Evolutionary conservation across 169 alveolate genomes (phyloP).

Genomic region (Plasmodium reichenowi): DNA sequence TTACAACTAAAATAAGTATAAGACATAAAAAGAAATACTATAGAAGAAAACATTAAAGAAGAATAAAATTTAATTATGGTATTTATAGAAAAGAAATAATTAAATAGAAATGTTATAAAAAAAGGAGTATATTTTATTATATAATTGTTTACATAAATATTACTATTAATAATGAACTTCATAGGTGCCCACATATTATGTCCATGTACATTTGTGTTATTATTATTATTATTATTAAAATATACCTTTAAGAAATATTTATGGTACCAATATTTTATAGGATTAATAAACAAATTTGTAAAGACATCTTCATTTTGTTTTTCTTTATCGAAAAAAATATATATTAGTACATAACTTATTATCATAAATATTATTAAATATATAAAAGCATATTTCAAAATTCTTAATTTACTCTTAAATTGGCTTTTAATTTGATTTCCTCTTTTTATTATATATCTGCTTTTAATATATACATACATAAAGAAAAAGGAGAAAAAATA

Average conservation of each 20-base stretch:
- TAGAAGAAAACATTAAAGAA: constrained; percentile 49
- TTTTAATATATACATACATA: constrained; percentile 60
- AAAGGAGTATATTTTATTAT: constrained; percentile 17
- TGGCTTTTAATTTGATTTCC: constrained; percentile 35
- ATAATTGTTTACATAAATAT: neutral
- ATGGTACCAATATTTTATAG: too few species aligned
- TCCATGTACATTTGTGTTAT: constrained; percentile 1
- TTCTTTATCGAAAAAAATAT: constrained; percentile 18
- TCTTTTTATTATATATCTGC: constrained; percentile 48
- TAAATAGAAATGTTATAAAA: constrained; percentile 32
- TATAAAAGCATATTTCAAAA: constrained; percentile 23
- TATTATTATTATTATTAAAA: neutral
- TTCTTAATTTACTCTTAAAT: constrained; percentile 28
- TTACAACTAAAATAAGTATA: neutral
- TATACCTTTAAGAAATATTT: neutral
- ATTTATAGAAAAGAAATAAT: constrained; percentile 31
- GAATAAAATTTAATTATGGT: constrained; percentile 47
- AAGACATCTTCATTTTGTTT: neutral
- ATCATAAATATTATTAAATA: constrained; percentile 13
- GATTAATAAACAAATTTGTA: too few species aligned
- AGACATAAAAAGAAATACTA: constrained; percentile 25
- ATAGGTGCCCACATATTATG: neutral
- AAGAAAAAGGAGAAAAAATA: constrained; percentile 40
- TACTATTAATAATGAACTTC: neutral
- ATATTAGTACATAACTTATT: constrained; percentile 21